Evolutionary conservation across 2,329 filamentous ascomycete genomes (phyloP), one percentile per base, ranked within the genome.

Genomic region (Exserohilum turcica): DNA sequence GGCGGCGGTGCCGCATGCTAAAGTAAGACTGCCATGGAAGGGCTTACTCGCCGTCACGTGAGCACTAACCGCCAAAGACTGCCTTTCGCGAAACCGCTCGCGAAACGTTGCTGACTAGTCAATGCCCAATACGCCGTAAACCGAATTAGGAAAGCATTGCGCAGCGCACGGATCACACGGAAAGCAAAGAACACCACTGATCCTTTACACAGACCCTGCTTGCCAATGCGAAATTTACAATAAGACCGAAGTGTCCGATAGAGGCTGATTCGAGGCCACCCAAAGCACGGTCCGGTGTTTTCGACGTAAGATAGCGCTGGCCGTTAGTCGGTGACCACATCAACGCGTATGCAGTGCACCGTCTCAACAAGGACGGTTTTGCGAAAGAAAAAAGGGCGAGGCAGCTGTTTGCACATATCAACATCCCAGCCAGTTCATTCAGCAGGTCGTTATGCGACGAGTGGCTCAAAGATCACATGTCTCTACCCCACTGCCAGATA

Each of bases 101-200:
- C 46, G 39, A 35, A 44, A 29, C 29, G 40, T 52, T 48, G 33
- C 37, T 24, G 43, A 37, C 50, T 51, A 52, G 55, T 48, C 19
- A 21, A 29, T 37, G 44, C 32, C 31, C 36, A 24, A 43, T 24
- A 18, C 28, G 43, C 46, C 28, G 33, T 53, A 52, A 37, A 35
- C 55, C 46, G 31, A 15, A 58, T 53, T 47, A 40, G 57, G 57
- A 48, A 54, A 40, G 43, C 54, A 52, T 48, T 48, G 48, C 46
- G 52, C 38, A 28, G 16, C 15, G 52, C 48, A 55, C 48, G 48
- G 48, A 39, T 18, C 9, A 7, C 18, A 28, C 31, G 13, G 19
- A 24, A 35, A 8, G 12, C 31, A 19, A 15, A 33, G 18, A 44
- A 16, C 42, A 35, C 15, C 12, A 24, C 24, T 48, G 48, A 31